Evolutionary conservation across 2,329 filamentous ascomycete species (phyloP), one percentile per base, ranked within the genome.

Genomic region (Arthrinium puccinioides): DNA sequence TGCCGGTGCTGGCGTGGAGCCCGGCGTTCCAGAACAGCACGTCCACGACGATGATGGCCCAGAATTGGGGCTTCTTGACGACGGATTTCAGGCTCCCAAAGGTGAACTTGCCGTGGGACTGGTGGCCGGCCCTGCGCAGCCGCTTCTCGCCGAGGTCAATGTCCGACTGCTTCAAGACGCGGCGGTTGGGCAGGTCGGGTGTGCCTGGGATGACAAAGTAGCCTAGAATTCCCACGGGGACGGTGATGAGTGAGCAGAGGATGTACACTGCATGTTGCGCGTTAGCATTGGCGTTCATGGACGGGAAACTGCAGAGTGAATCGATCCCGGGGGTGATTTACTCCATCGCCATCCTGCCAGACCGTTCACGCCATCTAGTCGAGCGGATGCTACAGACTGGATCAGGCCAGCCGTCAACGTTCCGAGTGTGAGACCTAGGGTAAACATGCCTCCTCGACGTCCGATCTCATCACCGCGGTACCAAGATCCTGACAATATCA

Each of bases 21-120:
- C 63, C 53, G 5, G 63, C 61, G 38, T 76, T 76, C 70, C 70
- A 78, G 53, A 78, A 79, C 18, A 79, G 59, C 5, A 74, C 60
- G 32, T 74, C 67, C 21, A 73, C 59, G 2, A 69, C 41, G 0
- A 75, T 55, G 9, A 78, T 52, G 1, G 63, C 54, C 61, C 69
- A 78, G 35, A 77, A 66, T n/a, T 67, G 66, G 7, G 32, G 64
- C 25, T 62, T 67, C 4, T 45, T 48, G 2, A 62, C 40, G 9
- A 75, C 55, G 3, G 35, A 32, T 23, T 38, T 42, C 23, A 46
- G 11, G 16, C 18, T 33, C 4, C 21, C 71, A 37, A 60, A 4
- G 6, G 13, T 25, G 19, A 41, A 21, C 9, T 37, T 34, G 5
- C 35, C 39, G 19, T 31, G 39, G 15, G 25, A 21, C n/a, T 21